These are phyloP conservation scores for Chrysoporthe austroafricana DNA, from an alignment of 2,329 filamentous ascomycete genomes.

Conservation along the genomic window DNA sequence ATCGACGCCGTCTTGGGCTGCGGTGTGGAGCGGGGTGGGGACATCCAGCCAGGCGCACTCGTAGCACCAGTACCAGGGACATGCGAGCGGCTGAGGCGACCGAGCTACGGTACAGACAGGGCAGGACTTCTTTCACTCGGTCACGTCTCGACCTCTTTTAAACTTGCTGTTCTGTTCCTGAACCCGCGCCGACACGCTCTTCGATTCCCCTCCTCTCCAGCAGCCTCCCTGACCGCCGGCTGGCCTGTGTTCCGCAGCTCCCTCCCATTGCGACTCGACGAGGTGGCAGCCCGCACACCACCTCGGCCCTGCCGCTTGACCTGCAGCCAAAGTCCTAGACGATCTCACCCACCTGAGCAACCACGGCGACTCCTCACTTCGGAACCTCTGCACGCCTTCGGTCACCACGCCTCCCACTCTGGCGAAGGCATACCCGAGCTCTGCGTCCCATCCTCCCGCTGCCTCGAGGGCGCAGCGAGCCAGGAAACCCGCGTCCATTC, in stretches of 20 bases:
- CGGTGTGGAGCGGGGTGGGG: slow-evolving; percentile 8
- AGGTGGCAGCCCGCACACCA: slow-evolving; percentile 3
- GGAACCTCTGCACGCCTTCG: slow-evolving; percentile 14
- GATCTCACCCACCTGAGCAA: slow-evolving; percentile 18
- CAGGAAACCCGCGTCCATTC: slow-evolving; percentile 13
- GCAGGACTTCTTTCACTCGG: not conserved
- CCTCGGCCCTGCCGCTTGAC: not conserved
- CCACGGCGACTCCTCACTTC: slow-evolving; percentile 21
- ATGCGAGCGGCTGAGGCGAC: not conserved
- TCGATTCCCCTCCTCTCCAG: not conserved
- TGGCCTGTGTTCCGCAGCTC: not conserved
- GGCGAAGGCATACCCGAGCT: not conserved
- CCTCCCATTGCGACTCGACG: slow-evolving; percentile 19
- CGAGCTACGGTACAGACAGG: not conserved
- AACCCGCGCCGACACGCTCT: not conserved
- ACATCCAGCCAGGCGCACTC: slow-evolving; percentile 3
- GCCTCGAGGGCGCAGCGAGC: not conserved
- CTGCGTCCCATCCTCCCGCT: not conserved
- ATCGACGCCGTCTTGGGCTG: not conserved
- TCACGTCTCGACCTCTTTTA: not conserved
- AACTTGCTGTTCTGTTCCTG: not conserved
- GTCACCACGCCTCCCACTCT: not conserved
- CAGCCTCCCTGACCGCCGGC: not conserved
- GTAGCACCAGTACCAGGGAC: not conserved
- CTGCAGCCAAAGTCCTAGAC: slow-evolving; percentile 17